Base-by-base conservation (phyloP, 768 basidiomycete genomes). In the Pisolithus sp. region DNA sequence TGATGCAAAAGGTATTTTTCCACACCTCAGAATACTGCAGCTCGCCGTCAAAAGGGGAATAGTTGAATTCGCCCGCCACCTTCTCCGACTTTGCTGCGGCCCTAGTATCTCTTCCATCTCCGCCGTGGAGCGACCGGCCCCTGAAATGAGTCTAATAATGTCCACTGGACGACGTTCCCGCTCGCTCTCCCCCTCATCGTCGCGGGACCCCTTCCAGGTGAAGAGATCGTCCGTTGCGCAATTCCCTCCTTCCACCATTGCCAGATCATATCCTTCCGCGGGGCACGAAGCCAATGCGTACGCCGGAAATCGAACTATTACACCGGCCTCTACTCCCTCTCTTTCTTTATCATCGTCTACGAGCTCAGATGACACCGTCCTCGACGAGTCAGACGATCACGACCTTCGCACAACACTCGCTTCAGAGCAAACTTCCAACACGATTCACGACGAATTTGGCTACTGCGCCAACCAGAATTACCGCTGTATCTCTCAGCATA, bases 381-480 rank as follows among this genome's bases (percentile, higher is more conserved):
- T 87, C 31, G 71, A 78, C 59, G 85, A 83, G 50, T 58, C 68
- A 26, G 79, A 85, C 24, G 64, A 69, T 48, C 73, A 76, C 58
- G 72, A 73, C 48, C 86, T 87, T 17, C 61, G 70, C 45, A 71
- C 69, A n/a, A 82, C 89, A 2, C 89, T 89, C 0, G 89, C 85
- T 34, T 91, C 88, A 0, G 84, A 86, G 63, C 84, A 91, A 62
- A 76, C 83, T 23, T 89, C 87, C 66, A 77, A 71, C 38, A 88
- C 87, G 12, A 76, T 87, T 37, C 89, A 97, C 71, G 79, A 87
- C 21, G 94, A 97, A 71, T 97, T 94, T 65, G 94, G 94, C 1
- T 90, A 93, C 68, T 93, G 89, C 62, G 82, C 80, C 23, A 84
- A 92, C 61, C 81, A 88, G 54, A 73, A 73, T 21, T 89, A 81